Base-by-base conservation (phyloP, 805 yeast species). In the Metschnikowia reukaufii region DNA sequence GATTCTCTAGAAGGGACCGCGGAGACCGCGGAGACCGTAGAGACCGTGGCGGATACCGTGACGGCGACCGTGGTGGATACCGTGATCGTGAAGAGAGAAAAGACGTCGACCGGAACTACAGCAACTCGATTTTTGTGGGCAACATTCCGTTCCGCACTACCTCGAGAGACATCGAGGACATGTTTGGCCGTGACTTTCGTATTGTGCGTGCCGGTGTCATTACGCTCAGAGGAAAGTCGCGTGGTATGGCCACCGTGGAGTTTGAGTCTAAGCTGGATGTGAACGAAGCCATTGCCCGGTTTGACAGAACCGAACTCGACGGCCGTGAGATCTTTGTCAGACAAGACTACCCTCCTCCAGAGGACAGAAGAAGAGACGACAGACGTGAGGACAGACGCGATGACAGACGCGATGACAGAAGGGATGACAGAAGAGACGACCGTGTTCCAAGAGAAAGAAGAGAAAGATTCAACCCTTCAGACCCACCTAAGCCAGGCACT, bases 201-300 rank as follows among this genome's bases (percentile, higher is more conserved):
- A 85, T 90, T 44, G 75, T 83, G 17, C 78, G 88, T 53, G 96
- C 96, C 3, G 97, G 90, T 64, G 84, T 91, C 44, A 84, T 89
- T 37, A 82, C 84, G 2, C 76, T 80, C 50, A 80, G 84, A 56
- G 95, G 95, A 47, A 85, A 85, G 59, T 84, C 89, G 61, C 76
- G 92, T 68, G 96, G 96, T 52, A 86, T 85, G 92, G 92, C 91
- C 34, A 88, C 96, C 19, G 96, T 90, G 35, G 97, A 90, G 65
- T 91, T 84, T 59, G 72, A 81, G 10, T 72, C 72, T 48, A 74
- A 74, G 49, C 83, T 77, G 15, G 85, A 82, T 46, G 96, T 88
- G 5, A 76, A 73, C 39, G 74, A 70, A 19, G 97, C 97, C 10
- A 88, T 90, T 58, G 68, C 73, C 44, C 74, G 79, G 56, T 84